Conservation (phyloP, 2,329 filamentous ascomycete genomes). For the Sarocladium brachiariae region DNA sequence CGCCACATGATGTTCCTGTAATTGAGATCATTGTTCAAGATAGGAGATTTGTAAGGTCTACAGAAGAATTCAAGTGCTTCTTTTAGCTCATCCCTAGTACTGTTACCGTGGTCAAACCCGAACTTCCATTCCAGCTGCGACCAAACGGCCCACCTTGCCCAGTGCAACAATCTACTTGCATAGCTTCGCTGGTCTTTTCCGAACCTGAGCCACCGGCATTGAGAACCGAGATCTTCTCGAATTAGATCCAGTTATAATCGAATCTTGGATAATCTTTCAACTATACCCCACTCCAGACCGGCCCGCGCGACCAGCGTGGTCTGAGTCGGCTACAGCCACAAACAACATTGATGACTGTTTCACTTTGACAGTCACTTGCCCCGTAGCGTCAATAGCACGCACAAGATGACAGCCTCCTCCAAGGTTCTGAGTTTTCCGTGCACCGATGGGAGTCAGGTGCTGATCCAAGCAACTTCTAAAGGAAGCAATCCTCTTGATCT, state of each 20-base stretch:
- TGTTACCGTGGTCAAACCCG: slow-evolving; percentile 4
- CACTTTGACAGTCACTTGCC: not conserved
- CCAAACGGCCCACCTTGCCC: not conserved
- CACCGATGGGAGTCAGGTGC: slow-evolving; percentile 27
- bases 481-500: slow-evolving; percentile 52
- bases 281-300: not conserved
- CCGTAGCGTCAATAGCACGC: not conserved
- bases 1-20: not conserved
- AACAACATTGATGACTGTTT: not conserved
- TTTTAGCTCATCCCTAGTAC: too few relatives aligned
- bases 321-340: not conserved
- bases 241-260: not conserved
- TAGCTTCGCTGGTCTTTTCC: not conserved
- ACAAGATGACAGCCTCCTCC: slow-evolving; percentile 1
- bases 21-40: not conserved
- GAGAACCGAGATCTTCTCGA: not conserved
- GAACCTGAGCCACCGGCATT: not conserved
- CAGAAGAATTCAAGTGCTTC: too few relatives aligned
- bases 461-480: slow-evolving; percentile 51
- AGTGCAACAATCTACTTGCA: slow-evolving; percentile 5
- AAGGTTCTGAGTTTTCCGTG: slow-evolving; percentile 4
- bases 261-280: slow-evolving; percentile 2
- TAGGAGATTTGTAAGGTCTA: too few relatives aligned
- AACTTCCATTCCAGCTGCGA: not conserved
- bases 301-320: not conserved